phyloP scores from a whole-genome alignment of 192 early-diverging fungal genomes.

The Mortierella claussenii region DNA sequence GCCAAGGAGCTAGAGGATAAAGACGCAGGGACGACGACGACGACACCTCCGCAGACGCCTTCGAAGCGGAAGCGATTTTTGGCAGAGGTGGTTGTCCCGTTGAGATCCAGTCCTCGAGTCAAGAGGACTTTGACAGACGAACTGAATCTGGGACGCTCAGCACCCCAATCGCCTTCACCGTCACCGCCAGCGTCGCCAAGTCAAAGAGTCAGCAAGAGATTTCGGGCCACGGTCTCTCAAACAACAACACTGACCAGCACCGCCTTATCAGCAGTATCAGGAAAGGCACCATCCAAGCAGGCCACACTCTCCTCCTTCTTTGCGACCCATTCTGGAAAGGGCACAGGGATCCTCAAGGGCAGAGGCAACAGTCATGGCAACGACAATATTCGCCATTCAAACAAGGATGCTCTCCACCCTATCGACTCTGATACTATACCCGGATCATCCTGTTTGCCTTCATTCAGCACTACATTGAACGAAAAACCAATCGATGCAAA shows the following conservation, averaged over 20 bases:
- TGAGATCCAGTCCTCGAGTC: too few species aligned
- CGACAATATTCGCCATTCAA: too few species aligned
- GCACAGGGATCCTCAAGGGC: slow-evolving; percentile 42
- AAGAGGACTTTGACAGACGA: too few species aligned
- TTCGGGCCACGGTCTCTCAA: not conserved
- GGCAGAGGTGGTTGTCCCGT: too few species aligned
- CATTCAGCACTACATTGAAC: too few species aligned
- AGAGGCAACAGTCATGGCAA: not conserved
- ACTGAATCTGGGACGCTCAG: not conserved
- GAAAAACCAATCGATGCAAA: not conserved
- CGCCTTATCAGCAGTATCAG: not conserved
- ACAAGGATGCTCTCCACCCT: too few species aligned
- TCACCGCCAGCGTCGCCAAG: slow-evolving; percentile 15
- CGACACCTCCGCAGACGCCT: too few species aligned
- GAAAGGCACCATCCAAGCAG: slow-evolving; percentile 16
- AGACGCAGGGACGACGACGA: too few species aligned
- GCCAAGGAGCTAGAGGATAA: too few species aligned
- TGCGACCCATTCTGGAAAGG: slow-evolving; percentile 7
- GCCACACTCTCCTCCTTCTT: slow-evolving; percentile 32
- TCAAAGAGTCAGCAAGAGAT: slow-evolving; percentile 11
- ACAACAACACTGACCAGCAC: not conserved
- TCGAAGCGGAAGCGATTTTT: too few species aligned
- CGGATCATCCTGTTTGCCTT: too few species aligned
- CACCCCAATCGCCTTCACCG: not conserved
- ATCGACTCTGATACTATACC: not conserved